Conservation (phyloP, 2,329 filamentous ascomycete species). For the Chaetomiaceae sp. region DNA sequence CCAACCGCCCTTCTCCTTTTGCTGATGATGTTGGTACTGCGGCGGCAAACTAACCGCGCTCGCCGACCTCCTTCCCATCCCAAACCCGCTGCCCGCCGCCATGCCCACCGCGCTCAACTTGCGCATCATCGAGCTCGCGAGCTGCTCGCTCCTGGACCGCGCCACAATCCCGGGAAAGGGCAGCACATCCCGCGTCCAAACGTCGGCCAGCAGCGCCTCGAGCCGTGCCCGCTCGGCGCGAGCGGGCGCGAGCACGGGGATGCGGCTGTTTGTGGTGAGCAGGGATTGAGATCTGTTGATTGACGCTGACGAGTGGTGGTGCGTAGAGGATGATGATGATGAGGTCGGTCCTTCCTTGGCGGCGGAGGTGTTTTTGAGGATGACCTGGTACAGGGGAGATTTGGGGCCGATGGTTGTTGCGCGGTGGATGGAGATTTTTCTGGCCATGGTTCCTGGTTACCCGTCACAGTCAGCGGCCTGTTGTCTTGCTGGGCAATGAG, state of each 20-base stretch:
- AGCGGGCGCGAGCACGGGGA: slow-evolving; percentile 68
- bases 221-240: slow-evolving; percentile 72
- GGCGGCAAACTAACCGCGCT: slow-evolving; percentile 23
- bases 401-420: slow-evolving; percentile 69
- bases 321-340: slow-evolving; percentile 4
- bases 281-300: slow-evolving; percentile 78
- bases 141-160: slow-evolving; percentile 61
- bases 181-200: slow-evolving; percentile 78
- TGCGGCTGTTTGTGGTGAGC: slow-evolving; percentile 59
- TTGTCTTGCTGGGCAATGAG: neutral
- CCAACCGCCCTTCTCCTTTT: neutral
- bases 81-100: slow-evolving; percentile 60
- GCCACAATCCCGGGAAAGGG: slow-evolving; percentile 78
- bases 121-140: slow-evolving; percentile 80
- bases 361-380: slow-evolving; percentile 79
- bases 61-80: slow-evolving; percentile 45
- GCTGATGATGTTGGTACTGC: neutral
- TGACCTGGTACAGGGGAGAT: slow-evolving; percentile 66
- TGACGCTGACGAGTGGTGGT: slow-evolving; percentile 38
- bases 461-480: neutral
- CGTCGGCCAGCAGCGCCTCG: slow-evolving; percentile 67
- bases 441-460: slow-evolving; percentile 54
- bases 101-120: slow-evolving; percentile 82
- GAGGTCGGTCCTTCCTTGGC: slow-evolving; percentile 45
- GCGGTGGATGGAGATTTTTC: slow-evolving; percentile 73